A percentile compares a stretch with the other conserved stretches of the same genome.
These are phyloP conservation scores for Evansstolkia leycettana DNA, from an alignment of 495 filamentous ascomycete genomes.

Conservation along the genomic window DNA sequence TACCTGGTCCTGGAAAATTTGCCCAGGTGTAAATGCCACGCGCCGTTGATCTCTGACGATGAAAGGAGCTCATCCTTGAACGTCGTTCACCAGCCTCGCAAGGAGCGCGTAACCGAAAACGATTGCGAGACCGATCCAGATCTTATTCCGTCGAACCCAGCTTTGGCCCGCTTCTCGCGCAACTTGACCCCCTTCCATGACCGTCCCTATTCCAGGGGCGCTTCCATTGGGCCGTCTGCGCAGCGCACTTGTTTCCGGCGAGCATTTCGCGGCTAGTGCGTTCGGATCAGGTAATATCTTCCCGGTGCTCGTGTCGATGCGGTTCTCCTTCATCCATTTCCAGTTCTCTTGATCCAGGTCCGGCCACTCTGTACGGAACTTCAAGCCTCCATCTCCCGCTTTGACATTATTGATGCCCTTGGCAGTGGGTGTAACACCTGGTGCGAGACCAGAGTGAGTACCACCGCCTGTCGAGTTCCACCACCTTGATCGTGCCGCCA, in stretches of 20 bases:
- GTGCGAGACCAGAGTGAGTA: conserved; percentile 42
- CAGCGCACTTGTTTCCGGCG: conserved; percentile 54
- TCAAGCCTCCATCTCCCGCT: conserved; percentile 82
- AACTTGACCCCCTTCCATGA: conserved; percentile 64
- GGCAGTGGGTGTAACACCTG: conserved; percentile 30
- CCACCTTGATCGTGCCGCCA: conserved; percentile 73
- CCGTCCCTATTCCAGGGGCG: conserved; percentile 59
- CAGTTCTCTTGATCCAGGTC: conserved; percentile 86
- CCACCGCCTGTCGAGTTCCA: conserved; percentile 97
- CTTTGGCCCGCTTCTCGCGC: conserved; percentile 65
- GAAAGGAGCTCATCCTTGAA: conserved; percentile 26
- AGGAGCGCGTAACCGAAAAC: conserved; percentile 72
- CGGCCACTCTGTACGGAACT: conserved; percentile 81
- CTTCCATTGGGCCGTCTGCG: conserved; percentile 55
- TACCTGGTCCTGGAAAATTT: conserved; percentile 1
- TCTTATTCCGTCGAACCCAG: conserved; percentile 68
- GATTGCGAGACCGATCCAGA: conserved; percentile 51
- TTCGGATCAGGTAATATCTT: conserved; percentile 36
- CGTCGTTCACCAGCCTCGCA: conserved; percentile 55
- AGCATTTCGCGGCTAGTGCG: conserved; percentile 29
- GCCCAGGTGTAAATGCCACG: too few relatives aligned
- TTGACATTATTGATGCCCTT: conserved; percentile 56
- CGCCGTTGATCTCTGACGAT: too few relatives aligned
- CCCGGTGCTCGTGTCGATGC: conserved; percentile 70
- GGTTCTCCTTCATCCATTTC: conserved; percentile 79